Base-by-base conservation (phyloP, 768 basidiomycete species). In the Thelephora aurantiotincta region DNA sequence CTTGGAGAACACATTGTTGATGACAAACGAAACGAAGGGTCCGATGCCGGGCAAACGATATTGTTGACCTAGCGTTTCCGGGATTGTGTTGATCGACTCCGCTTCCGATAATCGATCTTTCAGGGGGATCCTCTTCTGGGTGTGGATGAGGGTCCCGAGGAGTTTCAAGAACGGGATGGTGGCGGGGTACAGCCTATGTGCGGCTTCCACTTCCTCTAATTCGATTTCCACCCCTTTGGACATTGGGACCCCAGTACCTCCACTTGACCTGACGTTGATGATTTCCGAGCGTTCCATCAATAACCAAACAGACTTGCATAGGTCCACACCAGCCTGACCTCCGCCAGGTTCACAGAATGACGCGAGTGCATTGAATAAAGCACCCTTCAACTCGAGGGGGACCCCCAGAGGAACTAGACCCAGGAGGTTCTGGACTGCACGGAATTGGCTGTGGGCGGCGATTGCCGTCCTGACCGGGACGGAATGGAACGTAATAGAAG, bases 321-420 rank as follows among this genome's bases (percentile, higher is more conserved):
- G 76, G 56, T 92, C 87, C 11, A 82, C 75, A 5, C 85, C 88
- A 0, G 73, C 65, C 11, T 62, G 56, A 1, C 86, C 83, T 0
- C 82, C 87, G 7, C 86, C 88, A 6, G 88, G 82, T 46, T 77
- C 72, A 51, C 87, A 86, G 64, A 94, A 93, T 1, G 88, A 78
- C 5, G 84, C 74, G 6, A 93, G 67, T 0, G 87, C 77, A 36
- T 86, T 78, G 52, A 92, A 86, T 3, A 92, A 66, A 0, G 84
- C 78, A 5, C 88, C 91, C 54, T 94, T 94, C 44, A 94, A 70
- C 55, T 93, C 88, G n/a, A 93, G 69, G 1, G 90, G 87, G n/a
- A 92, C 73, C 11, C 80, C 72, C 1, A 87, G 70, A 2, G 85
- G 83, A 44, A 91, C 74, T 30, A 94, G 73, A 0, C 80, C 75